Evolutionary conservation across 2,329 filamentous ascomycete species (phyloP).

Genomic region (Trichoderma polysporum): DNA sequence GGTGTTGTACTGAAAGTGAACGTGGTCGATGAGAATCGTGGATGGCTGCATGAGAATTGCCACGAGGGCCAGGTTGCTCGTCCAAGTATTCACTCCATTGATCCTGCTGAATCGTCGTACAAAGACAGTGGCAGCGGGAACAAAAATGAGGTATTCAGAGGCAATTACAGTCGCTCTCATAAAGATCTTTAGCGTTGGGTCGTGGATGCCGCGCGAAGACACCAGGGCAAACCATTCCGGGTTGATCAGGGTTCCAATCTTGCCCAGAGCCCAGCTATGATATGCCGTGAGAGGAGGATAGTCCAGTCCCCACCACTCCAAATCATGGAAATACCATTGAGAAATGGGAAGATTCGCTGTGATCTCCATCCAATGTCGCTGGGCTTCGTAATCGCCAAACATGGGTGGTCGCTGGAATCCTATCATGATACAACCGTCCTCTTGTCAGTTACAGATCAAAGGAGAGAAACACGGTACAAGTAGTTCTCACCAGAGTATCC

Average conservation of each 20-base stretch:
- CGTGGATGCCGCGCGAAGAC: conserved; percentile 77
- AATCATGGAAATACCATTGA: conserved; percentile 97
- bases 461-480: not conserved
- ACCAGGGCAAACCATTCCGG: conserved; percentile 85
- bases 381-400: conserved; percentile 96
- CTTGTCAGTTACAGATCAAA: not conserved
- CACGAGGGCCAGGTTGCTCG: conserved; percentile 77
- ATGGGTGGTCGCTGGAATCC: conserved; percentile 81
- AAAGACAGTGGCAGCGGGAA: conserved; percentile 84
- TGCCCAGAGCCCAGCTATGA: conserved; percentile 93
- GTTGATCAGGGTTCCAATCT: conserved; percentile 76
- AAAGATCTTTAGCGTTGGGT: conserved; percentile 80
- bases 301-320: conserved; percentile 97
- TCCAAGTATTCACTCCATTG: conserved; percentile 77
- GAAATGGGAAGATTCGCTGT: conserved; percentile 85
- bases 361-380: conserved; percentile 98
- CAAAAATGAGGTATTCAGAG: conserved; percentile 86
- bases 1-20: conserved; percentile 97
- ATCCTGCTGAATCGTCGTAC: conserved; percentile 76
- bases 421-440: conserved; percentile 33
- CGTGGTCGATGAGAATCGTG: conserved; percentile 89
- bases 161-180: conserved; percentile 92
- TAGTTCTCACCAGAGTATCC: conserved; percentile 75
- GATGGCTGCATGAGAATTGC: conserved; percentile 91
- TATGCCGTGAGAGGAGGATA: conserved; percentile 98